A percentile compares a stretch with the other conserved stretches of the same genome.
phyloP scores from a whole-genome alignment of 2,329 filamentous ascomycete genomes.

The Paraconiothyrium sp. region DNA sequence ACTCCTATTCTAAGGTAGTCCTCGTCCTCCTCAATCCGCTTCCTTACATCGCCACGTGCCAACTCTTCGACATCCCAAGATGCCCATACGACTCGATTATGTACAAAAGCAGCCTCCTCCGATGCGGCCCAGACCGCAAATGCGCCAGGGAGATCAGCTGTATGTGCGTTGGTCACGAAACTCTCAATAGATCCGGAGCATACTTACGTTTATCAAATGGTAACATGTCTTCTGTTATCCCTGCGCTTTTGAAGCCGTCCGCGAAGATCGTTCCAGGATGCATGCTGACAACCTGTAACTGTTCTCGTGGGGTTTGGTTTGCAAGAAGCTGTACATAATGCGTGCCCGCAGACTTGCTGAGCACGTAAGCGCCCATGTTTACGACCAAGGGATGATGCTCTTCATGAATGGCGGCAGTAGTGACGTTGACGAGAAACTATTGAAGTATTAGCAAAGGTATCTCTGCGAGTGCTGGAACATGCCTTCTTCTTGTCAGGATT shows the following conservation, averaged over 20 bases:
- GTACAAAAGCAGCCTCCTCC: conserved; percentile 52
- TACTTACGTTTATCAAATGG: conserved; percentile 12
- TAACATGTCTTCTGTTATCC: conserved; percentile 9
- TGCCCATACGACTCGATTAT: conserved; percentile 49
- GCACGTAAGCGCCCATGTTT: conserved; percentile 9
- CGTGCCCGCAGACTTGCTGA: conserved; percentile 17
- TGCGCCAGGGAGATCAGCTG: conserved; percentile 29
- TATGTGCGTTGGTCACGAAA: background rate
- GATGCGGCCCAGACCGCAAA: conserved; percentile 52
- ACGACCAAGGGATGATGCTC: conserved; percentile 8
- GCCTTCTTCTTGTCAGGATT: conserved; percentile 17
- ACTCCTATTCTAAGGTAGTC: conserved; percentile 16
- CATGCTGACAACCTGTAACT: conserved; percentile 20
- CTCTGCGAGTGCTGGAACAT: background rate
- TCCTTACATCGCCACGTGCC: conserved; percentile 18
- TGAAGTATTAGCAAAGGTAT: background rate
- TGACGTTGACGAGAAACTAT: conserved; percentile 22
- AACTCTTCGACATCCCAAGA: conserved; percentile 57
- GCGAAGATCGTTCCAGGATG: conserved; percentile 18
- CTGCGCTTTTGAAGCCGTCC: background rate
- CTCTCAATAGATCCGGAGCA: background rate
- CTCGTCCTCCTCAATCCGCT: conserved; percentile 17
- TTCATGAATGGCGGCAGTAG: conserved; percentile 17
- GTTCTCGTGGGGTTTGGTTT: conserved; percentile 5
- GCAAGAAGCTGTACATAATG: conserved; percentile 19